These are phyloP conservation scores for Fusarium xyrophilum DNA, from an alignment of 2,329 filamentous ascomycete species.

Conservation along the genomic window DNA sequence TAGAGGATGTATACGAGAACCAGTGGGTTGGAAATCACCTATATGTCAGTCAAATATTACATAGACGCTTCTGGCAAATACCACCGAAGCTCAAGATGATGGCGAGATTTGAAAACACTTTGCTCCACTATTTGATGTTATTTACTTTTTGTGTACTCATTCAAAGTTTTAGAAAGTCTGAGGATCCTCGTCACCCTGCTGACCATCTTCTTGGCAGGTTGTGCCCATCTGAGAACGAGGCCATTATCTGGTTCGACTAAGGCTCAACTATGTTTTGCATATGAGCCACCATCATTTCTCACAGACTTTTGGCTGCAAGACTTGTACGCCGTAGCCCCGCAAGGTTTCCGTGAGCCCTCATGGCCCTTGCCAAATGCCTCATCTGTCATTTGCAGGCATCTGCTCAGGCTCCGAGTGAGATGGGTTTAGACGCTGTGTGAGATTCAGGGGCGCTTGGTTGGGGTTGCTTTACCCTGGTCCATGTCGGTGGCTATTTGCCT, in stretches of 20 bases:
- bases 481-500: slow-evolving; percentile 15
- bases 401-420: slow-evolving; percentile 14
- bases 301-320: slow-evolving; percentile 11
- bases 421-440: slow-evolving; percentile 34
- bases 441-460: slow-evolving; percentile 38
- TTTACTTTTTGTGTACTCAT: not conserved
- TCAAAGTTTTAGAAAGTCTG: not conserved
- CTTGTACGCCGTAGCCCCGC: slow-evolving; percentile 4
- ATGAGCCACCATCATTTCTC: not conserved
- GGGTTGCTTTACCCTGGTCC: slow-evolving; percentile 18
- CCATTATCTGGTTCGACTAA: slow-evolving; percentile 8
- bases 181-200: slow-evolving; percentile 9
- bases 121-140: slow-evolving; percentile 4
- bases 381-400: not conserved
- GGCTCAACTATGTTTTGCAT: slow-evolving; percentile 2
- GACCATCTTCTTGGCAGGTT: not conserved
- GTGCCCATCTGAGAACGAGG: not conserved
- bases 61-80: slow-evolving; percentile 23
- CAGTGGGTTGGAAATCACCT: slow-evolving; percentile 26
- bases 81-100: slow-evolving; percentile 18
- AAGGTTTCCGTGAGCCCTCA: slow-evolving; percentile 11
- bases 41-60: slow-evolving; percentile 34
- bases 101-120: slow-evolving; percentile 7
- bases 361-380: slow-evolving; percentile 14
- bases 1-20: slow-evolving; percentile 33